Conservation (phyloP, 768 basidiomycete species). For the Lactarius quietus region DNA sequence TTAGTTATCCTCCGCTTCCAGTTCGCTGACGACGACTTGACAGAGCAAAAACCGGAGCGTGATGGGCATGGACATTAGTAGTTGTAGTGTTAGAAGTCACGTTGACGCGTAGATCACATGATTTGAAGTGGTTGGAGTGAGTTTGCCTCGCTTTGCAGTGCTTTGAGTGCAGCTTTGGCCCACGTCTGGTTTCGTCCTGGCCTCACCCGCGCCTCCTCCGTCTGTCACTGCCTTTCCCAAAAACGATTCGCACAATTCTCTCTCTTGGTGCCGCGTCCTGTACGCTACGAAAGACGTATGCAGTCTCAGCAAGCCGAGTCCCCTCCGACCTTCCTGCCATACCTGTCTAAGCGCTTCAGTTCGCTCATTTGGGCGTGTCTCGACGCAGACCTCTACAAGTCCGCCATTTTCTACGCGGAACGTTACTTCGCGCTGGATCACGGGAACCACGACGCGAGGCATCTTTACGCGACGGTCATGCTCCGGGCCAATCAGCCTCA, state of each 20-base stretch:
- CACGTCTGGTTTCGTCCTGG: background rate
- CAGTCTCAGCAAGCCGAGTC: conserved; percentile 45
- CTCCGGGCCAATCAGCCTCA: conserved; percentile 67
- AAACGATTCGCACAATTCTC: conserved; percentile 5
- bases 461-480: conserved; percentile 78
- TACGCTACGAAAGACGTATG: conserved; percentile 20
- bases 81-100: background rate
- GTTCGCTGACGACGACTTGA: conserved; percentile 5
- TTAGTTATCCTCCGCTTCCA: background rate
- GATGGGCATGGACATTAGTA: conserved; percentile 71
- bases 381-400: conserved; percentile 71
- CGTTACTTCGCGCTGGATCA: conserved; percentile 71
- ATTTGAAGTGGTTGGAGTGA: background rate
- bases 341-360: conserved; percentile 66
- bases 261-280: conserved; percentile 36
- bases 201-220: background rate
- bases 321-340: conserved; percentile 46
- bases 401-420: conserved; percentile 89
- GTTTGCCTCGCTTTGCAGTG: background rate
- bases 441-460: conserved; percentile 73
- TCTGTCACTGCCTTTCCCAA: background rate
- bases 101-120: conserved; percentile 23
- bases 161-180: background rate
- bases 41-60: conserved; percentile 68
- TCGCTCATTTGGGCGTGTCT: conserved; percentile 80